Base-by-base conservation (phyloP, 768 basidiomycete species). In the Rhizopogon salebrosus region DNA sequence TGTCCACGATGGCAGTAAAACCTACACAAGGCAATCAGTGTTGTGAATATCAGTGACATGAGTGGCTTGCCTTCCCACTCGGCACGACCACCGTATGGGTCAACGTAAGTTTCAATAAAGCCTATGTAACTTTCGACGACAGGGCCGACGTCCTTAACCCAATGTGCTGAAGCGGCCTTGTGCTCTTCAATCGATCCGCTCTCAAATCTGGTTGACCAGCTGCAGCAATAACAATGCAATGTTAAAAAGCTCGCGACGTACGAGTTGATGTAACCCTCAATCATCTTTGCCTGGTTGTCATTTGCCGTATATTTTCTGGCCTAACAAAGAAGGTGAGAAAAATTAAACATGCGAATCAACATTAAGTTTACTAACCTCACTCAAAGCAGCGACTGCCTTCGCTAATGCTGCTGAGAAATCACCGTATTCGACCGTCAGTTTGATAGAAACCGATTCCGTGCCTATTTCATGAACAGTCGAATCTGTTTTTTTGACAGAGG, bases 101-200 rank as follows among this genome's bases (percentile, higher is more conserved):
- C 92, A 16, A 92, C 85, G 55, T 90, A 90, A 1, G 86, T 91
- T 75, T 91, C 89, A 37, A 91, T 78, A 65, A 90, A 91, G 69
- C 91, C 91, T 52, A 93, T 84, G 66, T 93, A 92, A 27, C 83
- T 87, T 68, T 94, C 92, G 16, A 95, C 92, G 31, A 89, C 85
- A 4, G 92, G 92, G 0, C 90, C 87, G 20, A 89, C 71, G 63
- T 95, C 92, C 68, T 87, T 85, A 23, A 95, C 92, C 92, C 92
- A 95, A 55, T 82, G 74, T 26, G 70, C 79, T 0, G 89, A 91
- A 0, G 80, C 92, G 40, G 85, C 76, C 63, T 88, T 84, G 72
- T 95, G 92, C 18, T 80, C 85, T 56, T 84, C 77, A 45, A 94
- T 83, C 8, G 86, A 89, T 9, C 92, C 92, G 4, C 83, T 84